phyloP scores from a whole-genome alignment of 176 grass and related monocot genomes.

The Oryza coarctata region DNA sequence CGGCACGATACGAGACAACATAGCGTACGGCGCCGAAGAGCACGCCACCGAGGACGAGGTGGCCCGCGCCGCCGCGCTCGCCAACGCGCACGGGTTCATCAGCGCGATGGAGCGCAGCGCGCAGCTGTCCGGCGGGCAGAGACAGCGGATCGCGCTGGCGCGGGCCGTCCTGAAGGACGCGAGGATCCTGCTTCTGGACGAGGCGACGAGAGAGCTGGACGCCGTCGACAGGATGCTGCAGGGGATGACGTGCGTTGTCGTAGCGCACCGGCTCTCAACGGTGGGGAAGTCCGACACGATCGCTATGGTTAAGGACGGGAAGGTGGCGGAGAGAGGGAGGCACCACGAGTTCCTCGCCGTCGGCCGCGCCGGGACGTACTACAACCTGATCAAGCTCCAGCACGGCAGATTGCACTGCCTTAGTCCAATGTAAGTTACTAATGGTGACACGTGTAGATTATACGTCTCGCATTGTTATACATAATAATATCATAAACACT shows the following conservation, averaged over 20 bases:
- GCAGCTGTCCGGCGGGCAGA: conserved; percentile 61
- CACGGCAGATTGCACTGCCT: conserved; percentile 16
- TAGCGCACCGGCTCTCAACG: conserved; percentile 58
- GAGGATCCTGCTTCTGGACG: conserved; percentile 76
- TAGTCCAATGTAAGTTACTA: conserved; percentile 20
- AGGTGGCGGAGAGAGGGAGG: conserved; percentile 48
- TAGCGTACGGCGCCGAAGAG: conserved; percentile 40
- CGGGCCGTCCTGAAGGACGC: conserved; percentile 54
- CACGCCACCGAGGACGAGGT: conserved; percentile 43
- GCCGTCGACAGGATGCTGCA: conserved; percentile 52
- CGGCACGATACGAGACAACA: conserved; percentile 51
- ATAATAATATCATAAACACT: too few relatives aligned
- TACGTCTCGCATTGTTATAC: too few relatives aligned
- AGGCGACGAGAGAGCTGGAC: conserved; percentile 92
- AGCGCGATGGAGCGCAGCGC: conserved; percentile 51
- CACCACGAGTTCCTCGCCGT: conserved; percentile 48
- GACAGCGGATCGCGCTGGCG: conserved; percentile 59
- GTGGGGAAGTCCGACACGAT: conserved; percentile 46
- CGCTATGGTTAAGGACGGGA: conserved; percentile 47
- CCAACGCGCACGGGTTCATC: conserved; percentile 53
- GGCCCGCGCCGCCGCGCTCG: conserved; percentile 32
- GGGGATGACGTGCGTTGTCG: conserved; percentile 55
- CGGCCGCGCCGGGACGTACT: conserved; percentile 42
- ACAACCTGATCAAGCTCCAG: conserved; percentile 52
- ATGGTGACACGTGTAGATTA: too few relatives aligned